Base-by-base conservation (phyloP, 345 rosid species). In the Isatis tinctoria region DNA sequence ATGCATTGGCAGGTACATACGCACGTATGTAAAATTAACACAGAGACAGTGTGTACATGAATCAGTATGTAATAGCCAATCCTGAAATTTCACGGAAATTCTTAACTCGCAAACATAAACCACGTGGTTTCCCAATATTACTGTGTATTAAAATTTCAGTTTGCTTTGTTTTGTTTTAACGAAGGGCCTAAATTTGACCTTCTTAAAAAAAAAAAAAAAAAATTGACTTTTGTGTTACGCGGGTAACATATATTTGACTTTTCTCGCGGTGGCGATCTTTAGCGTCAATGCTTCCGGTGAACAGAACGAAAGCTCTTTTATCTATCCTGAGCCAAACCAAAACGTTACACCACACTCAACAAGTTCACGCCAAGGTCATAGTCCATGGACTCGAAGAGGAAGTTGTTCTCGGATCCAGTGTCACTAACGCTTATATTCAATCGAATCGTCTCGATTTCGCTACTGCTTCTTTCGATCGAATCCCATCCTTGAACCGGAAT, bases 391-490 rank as follows among this genome's bases (percentile, higher is more conserved):
- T 78, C 60, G 72, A 78, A 32, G 59, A 41, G 2, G 70, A 43
- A 36, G 73, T 78, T 32, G 33, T 74, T 30, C 72, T 78, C 14
- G 84, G 75, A 33, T 81, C 82, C 39, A 67, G 53, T 73, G 9
- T 81, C 80, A 67, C 82, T 18, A 73, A 78, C 75, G 60, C 82
- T 27, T 81, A 81, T 64, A 70, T 78, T 26, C 74, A 70, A 33
- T 75, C 75, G 13, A 67, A 74, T 43, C 67, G 69, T 57, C 80
- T 78, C 72, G 78, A 71, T 40, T 67, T 71, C 81, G 80, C 84
- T 6, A 13, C 75, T 4, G 61, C 76, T 26, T 59, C 82, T 17
- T 81, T 81, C 68, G 5, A 67, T 35, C 73, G 60, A 57, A 78
- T 81, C 72, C 73, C 73, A 18, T 4, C 1, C 45, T 3, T 6